Conservation (phyloP, 2,329 filamentous ascomycete species). For the Lomentospora prolificans region DNA sequence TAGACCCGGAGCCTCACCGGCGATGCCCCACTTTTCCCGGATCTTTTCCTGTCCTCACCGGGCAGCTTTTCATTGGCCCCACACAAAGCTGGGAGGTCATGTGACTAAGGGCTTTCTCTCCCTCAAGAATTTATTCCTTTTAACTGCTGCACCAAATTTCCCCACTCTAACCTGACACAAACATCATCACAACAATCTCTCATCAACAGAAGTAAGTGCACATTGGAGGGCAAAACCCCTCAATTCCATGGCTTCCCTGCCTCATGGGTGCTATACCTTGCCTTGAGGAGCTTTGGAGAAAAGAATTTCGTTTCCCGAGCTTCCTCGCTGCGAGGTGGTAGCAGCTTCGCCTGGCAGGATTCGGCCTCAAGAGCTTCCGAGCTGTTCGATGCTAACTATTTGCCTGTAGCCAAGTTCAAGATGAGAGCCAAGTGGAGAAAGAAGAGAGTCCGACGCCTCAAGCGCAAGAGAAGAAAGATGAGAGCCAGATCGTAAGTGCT, state of each 20-base stretch:
- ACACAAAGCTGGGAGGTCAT: neutral
- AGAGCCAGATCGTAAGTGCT: conserved; percentile 81
- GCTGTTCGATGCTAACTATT: conserved; percentile 20
- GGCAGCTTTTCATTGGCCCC: neutral
- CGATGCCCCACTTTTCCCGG: neutral
- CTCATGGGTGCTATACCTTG: neutral
- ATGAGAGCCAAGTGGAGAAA: conserved; percentile 99
- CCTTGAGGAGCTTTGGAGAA: neutral
- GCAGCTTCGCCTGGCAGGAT: neutral
- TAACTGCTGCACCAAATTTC: neutral
- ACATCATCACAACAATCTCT: conserved; percentile 15
- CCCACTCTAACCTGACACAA: conserved; percentile 3
- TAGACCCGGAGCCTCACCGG: neutral
- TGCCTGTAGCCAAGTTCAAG: conserved; percentile 36
- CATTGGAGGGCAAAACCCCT: neutral
- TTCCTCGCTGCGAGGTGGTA: neutral
- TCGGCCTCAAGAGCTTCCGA: conserved; percentile 14
- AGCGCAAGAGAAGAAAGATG: conserved; percentile 99
- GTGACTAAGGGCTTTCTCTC: neutral
- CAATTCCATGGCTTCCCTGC: neutral
- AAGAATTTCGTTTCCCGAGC: neutral
- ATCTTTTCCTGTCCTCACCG: neutral
- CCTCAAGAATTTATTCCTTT: neutral
- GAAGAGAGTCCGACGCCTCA: conserved; percentile 98
- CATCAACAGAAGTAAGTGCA: conserved; percentile 14